Evolutionary conservation across 768 basidiomycete species (phyloP).

Genomic region (Suillus ampliporus): DNA sequence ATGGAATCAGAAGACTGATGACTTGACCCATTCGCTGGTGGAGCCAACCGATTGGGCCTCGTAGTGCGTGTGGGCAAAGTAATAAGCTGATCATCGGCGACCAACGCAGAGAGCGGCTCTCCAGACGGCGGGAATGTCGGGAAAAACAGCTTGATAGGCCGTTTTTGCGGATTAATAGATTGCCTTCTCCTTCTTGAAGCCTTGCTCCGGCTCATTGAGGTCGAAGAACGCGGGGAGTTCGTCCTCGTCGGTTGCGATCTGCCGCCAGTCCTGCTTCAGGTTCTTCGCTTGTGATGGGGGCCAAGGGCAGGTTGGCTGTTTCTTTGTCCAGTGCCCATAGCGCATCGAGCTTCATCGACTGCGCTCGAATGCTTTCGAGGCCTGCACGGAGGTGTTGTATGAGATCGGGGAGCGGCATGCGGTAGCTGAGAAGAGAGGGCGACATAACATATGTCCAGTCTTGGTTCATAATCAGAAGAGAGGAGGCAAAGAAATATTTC

Average conservation of each 20-base stretch:
- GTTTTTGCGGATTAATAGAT: not conserved
- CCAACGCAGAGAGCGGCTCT: not conserved
- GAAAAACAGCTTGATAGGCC: not conserved
- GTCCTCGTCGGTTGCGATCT: not conserved
- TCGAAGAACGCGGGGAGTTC: not conserved
- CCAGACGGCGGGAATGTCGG: not conserved
- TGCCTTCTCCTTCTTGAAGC: not conserved
- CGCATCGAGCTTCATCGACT: constrained; percentile 11
- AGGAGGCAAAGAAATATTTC: not conserved
- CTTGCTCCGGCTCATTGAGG: not conserved
- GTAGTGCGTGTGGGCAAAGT: not conserved
- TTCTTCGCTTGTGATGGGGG: not conserved
- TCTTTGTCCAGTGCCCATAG: not conserved
- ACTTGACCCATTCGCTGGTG: not conserved
- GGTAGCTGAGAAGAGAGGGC: constrained; percentile 28
- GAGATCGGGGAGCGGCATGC: constrained; percentile 26
- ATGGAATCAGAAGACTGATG: not conserved
- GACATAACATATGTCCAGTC: constrained; percentile 36
- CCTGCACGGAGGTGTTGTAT: constrained; percentile 27
- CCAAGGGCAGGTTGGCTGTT: not conserved
- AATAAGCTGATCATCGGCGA: too few species aligned
- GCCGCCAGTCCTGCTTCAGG: not conserved
- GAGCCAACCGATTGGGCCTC: not conserved
- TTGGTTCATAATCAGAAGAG: constrained; percentile 11
- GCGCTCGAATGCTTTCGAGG: constrained; percentile 15